Evolutionary conservation across 2,329 filamentous ascomycete species (phyloP).

Genomic region (Ceratocystis alfenasii): DNA sequence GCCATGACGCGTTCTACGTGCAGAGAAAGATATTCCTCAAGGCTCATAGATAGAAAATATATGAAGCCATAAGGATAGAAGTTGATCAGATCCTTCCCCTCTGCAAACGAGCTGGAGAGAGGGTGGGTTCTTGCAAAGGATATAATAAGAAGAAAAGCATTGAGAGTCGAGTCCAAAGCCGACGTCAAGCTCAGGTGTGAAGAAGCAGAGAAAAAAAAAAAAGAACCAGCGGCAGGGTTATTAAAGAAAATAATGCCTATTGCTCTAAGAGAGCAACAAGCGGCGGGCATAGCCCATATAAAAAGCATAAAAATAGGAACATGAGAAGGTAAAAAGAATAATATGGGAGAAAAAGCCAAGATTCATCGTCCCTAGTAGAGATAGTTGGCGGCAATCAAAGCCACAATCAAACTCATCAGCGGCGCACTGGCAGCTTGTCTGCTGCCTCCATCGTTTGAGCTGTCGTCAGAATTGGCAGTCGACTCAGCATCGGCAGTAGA

Average conservation of each 20-base stretch:
- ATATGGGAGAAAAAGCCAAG: conserved; percentile 10
- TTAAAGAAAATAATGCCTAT: conserved; percentile 14
- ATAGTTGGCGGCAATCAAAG: conserved; percentile 42
- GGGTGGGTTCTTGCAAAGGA: neutral
- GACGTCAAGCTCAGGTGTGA: conserved; percentile 13
- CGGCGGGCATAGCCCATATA: neutral
- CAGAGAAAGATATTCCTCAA: conserved; percentile 5
- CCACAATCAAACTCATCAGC: conserved; percentile 43
- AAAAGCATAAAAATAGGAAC: conserved; percentile 14
- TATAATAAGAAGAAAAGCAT: conserved; percentile 14
- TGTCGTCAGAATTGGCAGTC: conserved; percentile 8
- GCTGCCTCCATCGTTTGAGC: conserved; percentile 33
- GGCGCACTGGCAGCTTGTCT: conserved; percentile 40
- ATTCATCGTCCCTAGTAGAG: conserved; percentile 31
- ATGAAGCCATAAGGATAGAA: neutral
- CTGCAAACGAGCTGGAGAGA: neutral
- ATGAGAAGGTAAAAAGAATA: conserved; percentile 19
- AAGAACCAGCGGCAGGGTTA: conserved; percentile 4
- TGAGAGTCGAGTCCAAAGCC: conserved; percentile 24
- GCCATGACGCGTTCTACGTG: neutral
- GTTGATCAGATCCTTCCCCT: too few species aligned
- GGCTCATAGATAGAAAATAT: neutral
- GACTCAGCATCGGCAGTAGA: conserved; percentile 2
- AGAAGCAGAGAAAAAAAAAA: neutral
- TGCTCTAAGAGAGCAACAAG: neutral